These are phyloP conservation scores for Oryza punctata DNA, from an alignment of 176 grass and related monocot genomes.

Conservation along the genomic window DNA sequence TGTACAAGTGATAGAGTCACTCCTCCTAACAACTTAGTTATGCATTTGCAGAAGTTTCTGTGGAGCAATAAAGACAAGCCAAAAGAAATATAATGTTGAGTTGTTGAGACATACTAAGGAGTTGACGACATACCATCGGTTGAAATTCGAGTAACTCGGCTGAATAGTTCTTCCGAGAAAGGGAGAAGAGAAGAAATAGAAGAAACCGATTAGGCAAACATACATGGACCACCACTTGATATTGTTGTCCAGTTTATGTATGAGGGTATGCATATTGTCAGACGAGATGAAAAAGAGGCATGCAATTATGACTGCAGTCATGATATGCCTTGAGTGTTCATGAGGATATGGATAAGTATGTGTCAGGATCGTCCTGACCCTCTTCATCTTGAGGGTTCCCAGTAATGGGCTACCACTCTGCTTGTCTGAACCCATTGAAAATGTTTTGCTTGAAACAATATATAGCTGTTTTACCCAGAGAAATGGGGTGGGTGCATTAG, in stretches of 20 bases:
- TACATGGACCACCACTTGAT: slow-evolving; percentile 99
- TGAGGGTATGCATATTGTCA: slow-evolving; percentile 85
- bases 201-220: slow-evolving; percentile 94
- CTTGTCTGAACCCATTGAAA: slow-evolving; percentile 63
- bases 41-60: slow-evolving; percentile 19
- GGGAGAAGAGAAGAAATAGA: slow-evolving; percentile 95
- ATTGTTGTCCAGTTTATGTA: slow-evolving; percentile 88
- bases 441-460: slow-evolving; percentile 14
- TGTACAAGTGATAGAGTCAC: slow-evolving; percentile 17
- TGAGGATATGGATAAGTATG: slow-evolving; percentile 86
- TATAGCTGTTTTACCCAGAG: background rate
- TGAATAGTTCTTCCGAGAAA: slow-evolving; percentile 93
- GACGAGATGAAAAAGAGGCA: slow-evolving; percentile 89
- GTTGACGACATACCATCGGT: slow-evolving; percentile 64
- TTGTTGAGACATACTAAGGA: background rate
- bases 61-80: slow-evolving; percentile 1
- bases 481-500: background rate
- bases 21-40: slow-evolving; percentile 13
- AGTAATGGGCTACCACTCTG: slow-evolving; percentile 64
- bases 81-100: background rate
- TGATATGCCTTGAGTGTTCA: slow-evolving; percentile 86
- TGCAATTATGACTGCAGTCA: slow-evolving; percentile 82
- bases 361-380: slow-evolving; percentile 81
- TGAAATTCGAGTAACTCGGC: slow-evolving; percentile 94
- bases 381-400: slow-evolving; percentile 75